Evolutionary conservation across 2,329 filamentous ascomycete species (phyloP).

Genomic region (Stemphylium beticola): DNA sequence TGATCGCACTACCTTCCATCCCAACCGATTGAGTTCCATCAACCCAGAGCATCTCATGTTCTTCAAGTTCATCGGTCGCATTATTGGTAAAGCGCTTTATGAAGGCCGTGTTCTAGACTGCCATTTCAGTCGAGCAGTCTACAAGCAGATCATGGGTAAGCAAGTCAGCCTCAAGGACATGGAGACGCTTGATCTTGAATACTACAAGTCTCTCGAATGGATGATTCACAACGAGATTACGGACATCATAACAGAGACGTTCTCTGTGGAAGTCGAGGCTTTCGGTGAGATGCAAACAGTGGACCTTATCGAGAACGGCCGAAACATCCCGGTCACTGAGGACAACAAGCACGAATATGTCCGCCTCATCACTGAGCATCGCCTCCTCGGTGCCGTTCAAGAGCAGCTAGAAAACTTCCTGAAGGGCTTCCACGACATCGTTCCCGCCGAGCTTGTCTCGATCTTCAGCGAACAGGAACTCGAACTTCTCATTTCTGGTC

Average conservation of each 20-base stretch:
- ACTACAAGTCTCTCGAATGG: conserved; percentile 98
- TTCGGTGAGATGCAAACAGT: conserved; percentile 89
- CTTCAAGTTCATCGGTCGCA: conserved; percentile 98
- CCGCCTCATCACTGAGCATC: conserved; percentile 91
- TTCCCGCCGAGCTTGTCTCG: conserved; percentile 88
- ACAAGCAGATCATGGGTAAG: conserved; percentile 96
- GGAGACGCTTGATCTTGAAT: conserved; percentile 97
- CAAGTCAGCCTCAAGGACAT: conserved; percentile 98
- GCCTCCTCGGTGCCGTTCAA: conserved; percentile 87
- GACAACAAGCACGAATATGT: conserved; percentile 99
- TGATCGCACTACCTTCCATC: conserved; percentile 97
- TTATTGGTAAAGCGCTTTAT: conserved; percentile 97
- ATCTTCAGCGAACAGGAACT: conserved; percentile 99
- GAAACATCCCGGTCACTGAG: conserved; percentile 91
- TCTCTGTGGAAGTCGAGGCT: conserved; percentile 90
- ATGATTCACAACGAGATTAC: conserved; percentile 99
- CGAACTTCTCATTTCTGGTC: conserved; percentile 92
- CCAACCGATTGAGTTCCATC: conserved; percentile 90
- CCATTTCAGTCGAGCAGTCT: conserved; percentile 98
- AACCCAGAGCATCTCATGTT: conserved; percentile 96
- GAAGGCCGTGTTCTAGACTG: conserved; percentile 95
- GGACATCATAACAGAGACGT: conserved; percentile 95
- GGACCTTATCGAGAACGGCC: conserved; percentile 85
- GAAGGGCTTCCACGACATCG: conserved; percentile 97
- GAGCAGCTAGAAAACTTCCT: conserved; percentile 94